These are phyloP conservation scores for Solanum medicagineum DNA, from an alignment of 257 asterid species.

Conservation along the genomic window DNA sequence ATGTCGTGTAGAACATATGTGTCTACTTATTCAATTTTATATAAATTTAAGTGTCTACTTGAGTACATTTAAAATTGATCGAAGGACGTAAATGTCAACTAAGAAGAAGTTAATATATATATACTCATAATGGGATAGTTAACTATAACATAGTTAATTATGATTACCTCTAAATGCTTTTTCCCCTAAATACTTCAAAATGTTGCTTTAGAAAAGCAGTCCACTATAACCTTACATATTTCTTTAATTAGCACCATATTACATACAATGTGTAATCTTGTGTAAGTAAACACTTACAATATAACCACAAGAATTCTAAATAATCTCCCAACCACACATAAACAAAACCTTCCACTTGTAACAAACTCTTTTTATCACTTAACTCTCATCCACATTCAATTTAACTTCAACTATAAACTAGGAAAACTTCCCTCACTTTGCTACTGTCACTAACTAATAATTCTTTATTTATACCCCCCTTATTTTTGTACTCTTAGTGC, in stretches of 20 bases:
- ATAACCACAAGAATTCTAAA: slow-evolving; percentile 25
- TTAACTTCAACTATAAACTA: slow-evolving; percentile 38
- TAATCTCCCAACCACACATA: slow-evolving; percentile 19
- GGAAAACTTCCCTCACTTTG: slow-evolving; percentile 34
- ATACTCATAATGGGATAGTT: neutral
- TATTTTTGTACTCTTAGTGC: neutral
- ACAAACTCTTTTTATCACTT: slow-evolving; percentile 7
- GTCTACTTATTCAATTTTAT: too few species aligned
- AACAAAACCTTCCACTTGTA: slow-evolving; percentile 19
- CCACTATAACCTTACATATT: neutral
- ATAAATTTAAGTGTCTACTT: too few species aligned
- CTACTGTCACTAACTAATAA: slow-evolving; percentile 15
- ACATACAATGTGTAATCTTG: neutral
- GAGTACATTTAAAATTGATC: too few species aligned
- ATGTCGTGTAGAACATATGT: too few species aligned
- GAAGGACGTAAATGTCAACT: too few species aligned
- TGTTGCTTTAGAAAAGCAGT: neutral
- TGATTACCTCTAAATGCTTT: neutral
- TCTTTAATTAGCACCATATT: neutral
- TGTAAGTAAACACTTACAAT: neutral
- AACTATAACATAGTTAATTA: neutral
- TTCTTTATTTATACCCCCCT: neutral
- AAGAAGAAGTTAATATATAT: too few species aligned
- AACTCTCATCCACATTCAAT: slow-evolving; percentile 44
- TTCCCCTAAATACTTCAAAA: neutral